Evolutionary conservation across 1,284 basidiomycete species (phyloP).

Genomic region (Ustilago xerochloae): DNA sequence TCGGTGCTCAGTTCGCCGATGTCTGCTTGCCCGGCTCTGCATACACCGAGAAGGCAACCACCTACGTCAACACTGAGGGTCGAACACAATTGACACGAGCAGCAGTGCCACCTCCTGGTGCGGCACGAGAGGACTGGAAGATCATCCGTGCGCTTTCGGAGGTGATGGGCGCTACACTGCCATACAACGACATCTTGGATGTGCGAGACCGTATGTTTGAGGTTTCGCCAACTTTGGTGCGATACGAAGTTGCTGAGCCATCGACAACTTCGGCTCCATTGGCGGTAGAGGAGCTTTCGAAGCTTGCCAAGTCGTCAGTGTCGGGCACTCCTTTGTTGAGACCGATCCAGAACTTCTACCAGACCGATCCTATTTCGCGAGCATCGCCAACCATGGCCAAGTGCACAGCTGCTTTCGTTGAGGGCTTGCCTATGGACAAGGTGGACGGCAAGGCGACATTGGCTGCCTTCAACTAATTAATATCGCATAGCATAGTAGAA

Average conservation of each 20-base stretch:
- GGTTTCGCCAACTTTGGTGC: slow-evolving; percentile 87
- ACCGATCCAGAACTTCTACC: slow-evolving; percentile 93
- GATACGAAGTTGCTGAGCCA: slow-evolving; percentile 86
- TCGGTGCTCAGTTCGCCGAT: slow-evolving; percentile 95
- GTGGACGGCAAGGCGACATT: slow-evolving; percentile 46
- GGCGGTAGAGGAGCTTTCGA: slow-evolving; percentile 54
- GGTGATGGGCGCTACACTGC: slow-evolving; percentile 80
- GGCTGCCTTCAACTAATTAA: slow-evolving; percentile 32
- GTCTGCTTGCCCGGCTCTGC: slow-evolving; percentile 92
- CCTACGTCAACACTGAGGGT: slow-evolving; percentile 98
- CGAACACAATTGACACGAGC: slow-evolving; percentile 89
- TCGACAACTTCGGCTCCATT: slow-evolving; percentile 72
- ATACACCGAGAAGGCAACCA: slow-evolving; percentile 94
- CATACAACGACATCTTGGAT: slow-evolving; percentile 89
- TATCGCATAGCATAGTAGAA: neutral
- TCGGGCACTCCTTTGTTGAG: slow-evolving; percentile 75
- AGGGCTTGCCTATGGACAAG: slow-evolving; percentile 47
- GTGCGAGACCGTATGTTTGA: slow-evolving; percentile 97
- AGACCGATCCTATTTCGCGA: slow-evolving; percentile 81
- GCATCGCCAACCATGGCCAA: slow-evolving; percentile 69
- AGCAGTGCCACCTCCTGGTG: slow-evolving; percentile 94
- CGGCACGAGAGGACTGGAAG: slow-evolving; percentile 98
- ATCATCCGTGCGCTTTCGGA: slow-evolving; percentile 96
- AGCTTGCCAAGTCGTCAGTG: slow-evolving; percentile 40
- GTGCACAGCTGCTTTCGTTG: slow-evolving; percentile 53